Base-by-base conservation (phyloP, 164 flowering plant species). In the Vitis labrusca region DNA sequence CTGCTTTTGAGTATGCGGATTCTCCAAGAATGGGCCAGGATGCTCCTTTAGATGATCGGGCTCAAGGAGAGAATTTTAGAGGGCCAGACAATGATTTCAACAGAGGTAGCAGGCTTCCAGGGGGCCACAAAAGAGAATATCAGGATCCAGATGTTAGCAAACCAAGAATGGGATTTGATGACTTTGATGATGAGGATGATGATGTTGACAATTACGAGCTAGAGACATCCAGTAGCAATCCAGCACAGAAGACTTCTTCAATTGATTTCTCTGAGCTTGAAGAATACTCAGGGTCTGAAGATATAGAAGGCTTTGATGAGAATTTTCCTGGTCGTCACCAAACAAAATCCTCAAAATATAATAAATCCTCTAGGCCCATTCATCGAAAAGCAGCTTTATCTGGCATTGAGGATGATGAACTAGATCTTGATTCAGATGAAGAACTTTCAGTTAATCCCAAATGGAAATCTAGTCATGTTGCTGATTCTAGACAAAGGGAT, bases 1-100 rank as follows among this genome's bases (percentile, higher is more conserved):
- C 98, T 73, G 94, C 98, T 53, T 96, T 93, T 76, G 99, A 96
- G 85, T 80, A 83, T 84, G 99, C 98, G 61, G 98, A 96, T 83
- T 75, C 99, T 56, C 80, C 80, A 17, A 84, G 72, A 65, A 76
- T 60, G 61, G 81, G 71, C 57, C 83, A 79, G 52, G 85, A 76
- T 61, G 74, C 76, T 78, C 73, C 85, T 58, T 53, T 67, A 9
- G 75, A 72, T 68, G 75, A 56, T 61, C 79, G 59, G 55, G 67
- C 68, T 65, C 69, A 62, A 47, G 72, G 65, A 53, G 79, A 71
- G 61, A 72, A 58, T 74, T 60, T 64, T 55, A 69, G 78, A 67
- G 71, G 75, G 11, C 67, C 65, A 67, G 83, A 80, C 58, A 79
- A 79, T 63, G 77, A 81, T 69, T 71, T 76, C 13, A 61, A 64